These are phyloP conservation scores for Quillaja saponaria DNA, from an alignment of 306 rosid genomes.

Conservation along the genomic window DNA sequence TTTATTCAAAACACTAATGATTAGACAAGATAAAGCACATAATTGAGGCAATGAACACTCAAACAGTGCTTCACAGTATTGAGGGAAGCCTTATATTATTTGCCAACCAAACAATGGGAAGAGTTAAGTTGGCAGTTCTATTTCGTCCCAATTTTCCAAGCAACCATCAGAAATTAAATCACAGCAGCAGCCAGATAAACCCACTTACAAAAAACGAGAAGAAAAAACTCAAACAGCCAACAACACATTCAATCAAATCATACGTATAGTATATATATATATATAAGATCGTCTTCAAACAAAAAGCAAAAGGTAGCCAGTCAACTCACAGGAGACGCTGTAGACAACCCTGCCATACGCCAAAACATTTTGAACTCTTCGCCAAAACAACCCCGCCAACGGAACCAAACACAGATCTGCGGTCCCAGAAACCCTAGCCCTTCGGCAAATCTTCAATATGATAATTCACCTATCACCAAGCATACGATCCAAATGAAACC, in stretches of 20 bases:
- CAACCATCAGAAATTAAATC: constrained; percentile 30
- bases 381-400: constrained; percentile 23
- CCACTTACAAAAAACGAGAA: constrained; percentile 5
- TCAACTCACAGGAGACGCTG: constrained; percentile 93
- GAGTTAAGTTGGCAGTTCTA: constrained; percentile 1
- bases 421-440: constrained; percentile 70
- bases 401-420: constrained; percentile 64
- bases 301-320: neutral
- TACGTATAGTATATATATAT: constrained; percentile 8
- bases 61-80: neutral
- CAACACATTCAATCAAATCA: constrained; percentile 12
- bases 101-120: neutral
- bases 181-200: neutral
- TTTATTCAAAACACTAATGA: neutral
- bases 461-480: constrained; percentile 29
- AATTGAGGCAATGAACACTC: neutral
- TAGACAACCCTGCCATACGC: constrained; percentile 98
- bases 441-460: constrained; percentile 31
- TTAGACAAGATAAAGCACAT: neutral
- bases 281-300: neutral
- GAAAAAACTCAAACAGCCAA: constrained; percentile 16
- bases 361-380: constrained; percentile 80
- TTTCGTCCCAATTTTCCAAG: constrained; percentile 27
- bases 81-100: too few relatives aligned
- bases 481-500: constrained; percentile 42